phyloP scores from a whole-genome alignment of 176 grass and related monocot species.

The Aegilops sharonensis region DNA sequence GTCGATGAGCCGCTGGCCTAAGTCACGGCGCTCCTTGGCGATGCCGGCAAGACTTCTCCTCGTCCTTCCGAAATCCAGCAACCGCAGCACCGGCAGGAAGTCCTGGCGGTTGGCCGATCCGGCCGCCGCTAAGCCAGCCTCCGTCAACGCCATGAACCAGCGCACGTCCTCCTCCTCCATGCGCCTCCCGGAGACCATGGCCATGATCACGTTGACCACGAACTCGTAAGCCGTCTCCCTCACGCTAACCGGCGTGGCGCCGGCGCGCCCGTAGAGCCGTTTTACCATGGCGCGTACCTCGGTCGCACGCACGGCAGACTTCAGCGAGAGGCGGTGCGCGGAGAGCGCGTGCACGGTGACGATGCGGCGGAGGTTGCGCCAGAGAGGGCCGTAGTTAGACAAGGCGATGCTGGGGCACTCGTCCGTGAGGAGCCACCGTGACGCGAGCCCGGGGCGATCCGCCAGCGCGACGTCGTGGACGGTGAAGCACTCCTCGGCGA shows the following conservation, averaged over 20 bases:
- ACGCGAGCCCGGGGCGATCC: conserved; percentile 41
- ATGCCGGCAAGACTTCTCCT: conserved; percentile 32
- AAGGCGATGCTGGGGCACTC: conserved; percentile 29
- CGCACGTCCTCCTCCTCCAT: conserved; percentile 31
- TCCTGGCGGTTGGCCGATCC: conserved; percentile 49
- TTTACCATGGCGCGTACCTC: conserved; percentile 27
- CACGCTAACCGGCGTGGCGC: conserved; percentile 19
- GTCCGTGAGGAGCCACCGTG: conserved; percentile 24
- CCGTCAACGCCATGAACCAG: conserved; percentile 41
- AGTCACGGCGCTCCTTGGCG: conserved; percentile 17
- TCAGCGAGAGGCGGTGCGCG: conserved; percentile 27
- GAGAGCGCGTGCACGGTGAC: conserved; percentile 49
- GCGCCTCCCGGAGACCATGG: conserved; percentile 51
- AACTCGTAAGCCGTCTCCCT: conserved; percentile 48
- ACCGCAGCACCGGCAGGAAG: conserved; percentile 47
- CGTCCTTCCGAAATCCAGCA: conserved; percentile 41
- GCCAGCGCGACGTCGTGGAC: conserved; percentile 59
- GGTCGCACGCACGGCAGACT: conserved; percentile 6
- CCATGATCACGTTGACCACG: conserved; percentile 48
- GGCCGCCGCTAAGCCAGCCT: conserved; percentile 23
- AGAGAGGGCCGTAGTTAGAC: conserved; percentile 32
- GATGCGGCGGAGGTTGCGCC: conserved; percentile 71
- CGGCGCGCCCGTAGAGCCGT: neutral
- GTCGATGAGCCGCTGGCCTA: conserved; percentile 54
- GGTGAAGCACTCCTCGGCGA: conserved; percentile 67